Evolutionary conservation across 1,284 basidiomycete genomes (phyloP).

Genomic region (Tylopilus orsonianus): DNA sequence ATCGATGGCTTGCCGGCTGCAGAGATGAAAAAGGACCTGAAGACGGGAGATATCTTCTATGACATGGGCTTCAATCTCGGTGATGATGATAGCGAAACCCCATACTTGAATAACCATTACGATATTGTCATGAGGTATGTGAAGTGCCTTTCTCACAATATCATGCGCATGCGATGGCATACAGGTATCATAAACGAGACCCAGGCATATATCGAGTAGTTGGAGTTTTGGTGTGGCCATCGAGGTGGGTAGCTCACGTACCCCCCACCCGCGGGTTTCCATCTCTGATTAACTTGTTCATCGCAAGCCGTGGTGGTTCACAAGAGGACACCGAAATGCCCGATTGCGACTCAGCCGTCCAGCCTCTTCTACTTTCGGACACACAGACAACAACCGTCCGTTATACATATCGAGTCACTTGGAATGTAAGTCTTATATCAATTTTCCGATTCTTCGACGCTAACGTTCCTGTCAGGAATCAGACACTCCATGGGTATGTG

Average conservation of each 20-base stretch:
- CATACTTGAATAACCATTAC: constrained; percentile 91
- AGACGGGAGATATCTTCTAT: constrained; percentile 82
- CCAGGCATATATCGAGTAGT: constrained; percentile 78
- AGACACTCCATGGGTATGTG: constrained; percentile 75
- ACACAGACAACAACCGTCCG: constrained; percentile 65
- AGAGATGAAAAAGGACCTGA: constrained; percentile 82
- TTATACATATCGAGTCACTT: constrained; percentile 89
- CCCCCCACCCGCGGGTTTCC: neutral
- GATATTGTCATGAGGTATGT: constrained; percentile 75
- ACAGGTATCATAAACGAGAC: constrained; percentile 80
- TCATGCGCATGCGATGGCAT: constrained; percentile 17
- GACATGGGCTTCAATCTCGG: constrained; percentile 87
- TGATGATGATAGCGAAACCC: constrained; percentile 57
- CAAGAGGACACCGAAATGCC: constrained; percentile 46
- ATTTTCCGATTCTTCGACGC: constrained; percentile 1
- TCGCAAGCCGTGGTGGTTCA: constrained; percentile 55
- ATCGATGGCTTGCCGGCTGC: constrained; percentile 93
- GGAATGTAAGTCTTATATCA: constrained; percentile 60
- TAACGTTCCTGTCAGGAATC: constrained; percentile 58
- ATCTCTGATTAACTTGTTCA: constrained; percentile 5
- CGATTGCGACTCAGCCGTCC: constrained; percentile 37
- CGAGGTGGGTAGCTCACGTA: constrained; percentile 53
- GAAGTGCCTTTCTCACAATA: neutral
- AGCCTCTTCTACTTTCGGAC: constrained; percentile 65
- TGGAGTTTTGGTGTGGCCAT: constrained; percentile 90